A percentile compares a stretch with the other conserved stretches of the same genome.
phyloP scores from a whole-genome alignment of 306 rosid species.

The Vigna nakashimae region DNA sequence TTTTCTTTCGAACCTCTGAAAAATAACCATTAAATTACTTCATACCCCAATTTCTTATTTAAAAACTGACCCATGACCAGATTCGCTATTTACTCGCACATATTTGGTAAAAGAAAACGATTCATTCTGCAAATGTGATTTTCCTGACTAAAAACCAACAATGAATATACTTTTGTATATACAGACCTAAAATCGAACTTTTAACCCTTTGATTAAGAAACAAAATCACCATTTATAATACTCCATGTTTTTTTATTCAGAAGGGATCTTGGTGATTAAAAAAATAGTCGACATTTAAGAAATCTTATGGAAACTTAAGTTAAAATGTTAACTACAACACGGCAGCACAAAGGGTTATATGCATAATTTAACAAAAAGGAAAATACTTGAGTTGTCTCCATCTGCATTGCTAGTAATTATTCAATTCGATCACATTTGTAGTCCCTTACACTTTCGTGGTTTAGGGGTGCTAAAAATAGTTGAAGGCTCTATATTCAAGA shows the following conservation, averaged over 20 bases:
- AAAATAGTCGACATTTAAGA: neutral
- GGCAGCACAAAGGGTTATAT: neutral
- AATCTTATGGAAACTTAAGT: neutral
- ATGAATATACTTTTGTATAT: too few relatives aligned
- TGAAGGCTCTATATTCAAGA: constrained; percentile 31
- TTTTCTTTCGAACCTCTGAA: too few relatives aligned
- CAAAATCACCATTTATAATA: too few relatives aligned
- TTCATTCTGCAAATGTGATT: too few relatives aligned
- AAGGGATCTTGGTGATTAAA: neutral
- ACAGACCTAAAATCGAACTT: too few relatives aligned
- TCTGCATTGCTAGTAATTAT: neutral
- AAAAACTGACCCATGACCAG: too few relatives aligned
- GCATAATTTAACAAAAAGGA: neutral
- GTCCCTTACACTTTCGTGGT: neutral
- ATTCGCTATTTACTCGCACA: too few relatives aligned
- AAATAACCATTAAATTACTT: too few relatives aligned
- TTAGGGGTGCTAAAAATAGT: constrained; percentile 10
- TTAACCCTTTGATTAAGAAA: too few relatives aligned
- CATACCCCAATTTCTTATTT: too few relatives aligned
- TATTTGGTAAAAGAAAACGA: too few relatives aligned
- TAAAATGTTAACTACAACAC: neutral
- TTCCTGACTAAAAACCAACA: too few relatives aligned
- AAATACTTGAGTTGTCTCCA: neutral
- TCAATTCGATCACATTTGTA: neutral
- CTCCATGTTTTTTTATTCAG: neutral